Conservation (phyloP, 129 eudicot species). For the Smallanthus sonchifolius region DNA sequence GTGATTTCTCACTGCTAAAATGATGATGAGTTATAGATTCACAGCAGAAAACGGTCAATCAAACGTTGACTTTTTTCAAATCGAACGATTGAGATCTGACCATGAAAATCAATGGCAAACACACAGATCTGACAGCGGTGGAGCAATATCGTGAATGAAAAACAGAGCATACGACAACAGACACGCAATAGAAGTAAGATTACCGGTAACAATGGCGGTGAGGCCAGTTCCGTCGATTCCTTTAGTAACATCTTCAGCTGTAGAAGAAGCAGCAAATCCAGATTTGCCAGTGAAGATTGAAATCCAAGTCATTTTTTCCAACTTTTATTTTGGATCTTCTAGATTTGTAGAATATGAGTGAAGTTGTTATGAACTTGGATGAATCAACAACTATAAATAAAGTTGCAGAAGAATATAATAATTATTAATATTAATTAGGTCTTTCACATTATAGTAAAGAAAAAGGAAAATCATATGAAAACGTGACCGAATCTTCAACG, state of each 20-base stretch:
- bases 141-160: no score
- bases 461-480: neutral
- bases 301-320: conserved; percentile 52
- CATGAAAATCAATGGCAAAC: neutral
- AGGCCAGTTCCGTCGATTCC: conserved; percentile 79
- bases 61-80: neutral
- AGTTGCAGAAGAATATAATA: neutral
- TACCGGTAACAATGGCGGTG: conserved; percentile 88
- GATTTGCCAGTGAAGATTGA: conserved; percentile 65
- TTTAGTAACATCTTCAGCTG: conserved; percentile 71
- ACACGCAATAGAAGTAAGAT: neutral
- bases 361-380: conserved; percentile 18
- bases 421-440: neutral
- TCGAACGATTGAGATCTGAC: neutral
- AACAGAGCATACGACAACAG: neutral
- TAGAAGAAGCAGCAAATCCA: conserved; percentile 78
- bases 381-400: conserved; percentile 1
- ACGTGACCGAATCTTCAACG: neutral
- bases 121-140: neutral
- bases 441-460: neutral
- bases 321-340: neutral
- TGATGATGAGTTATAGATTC: neutral
- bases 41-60: neutral
- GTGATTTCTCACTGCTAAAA: neutral
- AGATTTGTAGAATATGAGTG: neutral